Base-by-base conservation (phyloP, 441 rosid genomes). In the Pelargonium myrrhifolium region DNA sequence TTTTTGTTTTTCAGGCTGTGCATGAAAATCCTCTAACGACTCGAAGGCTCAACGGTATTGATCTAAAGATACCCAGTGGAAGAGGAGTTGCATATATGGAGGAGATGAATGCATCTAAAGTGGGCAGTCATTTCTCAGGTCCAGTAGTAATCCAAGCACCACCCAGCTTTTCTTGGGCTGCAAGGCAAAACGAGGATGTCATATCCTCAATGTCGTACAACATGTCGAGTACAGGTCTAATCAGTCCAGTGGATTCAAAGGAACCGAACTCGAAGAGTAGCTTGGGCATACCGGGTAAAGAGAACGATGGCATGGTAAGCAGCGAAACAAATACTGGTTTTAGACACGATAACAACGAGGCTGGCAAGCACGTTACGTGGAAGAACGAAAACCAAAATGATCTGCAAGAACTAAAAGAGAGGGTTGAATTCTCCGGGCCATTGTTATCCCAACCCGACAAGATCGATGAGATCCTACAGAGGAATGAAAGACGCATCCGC, bases 91-190 rank as follows among this genome's bases (percentile, higher is more conserved):
- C 6, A 35, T 20, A 45, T 45, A 12, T 28, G 64, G 68, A 70
- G 84, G 74, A 67, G 0, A 67, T 76, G 68, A 64, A 69, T 22
- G 68, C 71, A 3, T 80, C 86, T 61, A 81, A 76, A 62, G 78
- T 80, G 68, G 83, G 79, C 24, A 71, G 68, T 15, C 68, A 71
- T 51, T 79, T 78, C 77, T 77, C 80, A n/a, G 84, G 77, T 9
- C 87, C 89, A 40, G 82, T 81, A 17, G 90, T 79, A 70, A 74
- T 82, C 26, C 55, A n/a, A 49, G 73, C 81, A 66, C 80, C 97
- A 56, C 84, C 87, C 28, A 87, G 93, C 65, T 89, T 88, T 51
- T 83, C 96, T 24, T 89, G 96, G 96, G 89, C 58, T 1, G 87
- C 83, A 80, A 85, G 75, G 74, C 83, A 67, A 60, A 80, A 82